phyloP scores from a whole-genome alignment of 345 rosid genomes.

The thale cress (Arabidopsis thaliana) region TAIR10.1 NC_003071.7:18812501-18813000 shows the following conservation, averaged over 20 bases:
- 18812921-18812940: conserved; percentile 6
- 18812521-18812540: not conserved
- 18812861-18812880: conserved; percentile 50
- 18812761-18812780: not conserved
- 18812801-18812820: not conserved
- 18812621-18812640: not conserved
- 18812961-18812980: conserved; percentile 44
- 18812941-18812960: conserved; percentile 15
- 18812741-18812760: not conserved
- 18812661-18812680: not conserved
- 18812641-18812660: not conserved
- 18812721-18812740: not conserved
- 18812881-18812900: conserved; percentile 53
- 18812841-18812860: conserved; percentile 58
- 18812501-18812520: not conserved
- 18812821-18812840: conserved; percentile 43
- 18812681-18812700: not conserved
- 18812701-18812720: not conserved
- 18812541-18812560: not conserved
- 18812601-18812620: not conserved
- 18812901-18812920: conserved; percentile 45
- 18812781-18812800: not conserved
- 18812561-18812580: not conserved
- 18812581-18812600: not conserved
- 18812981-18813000: conserved; percentile 42